Evolutionary conservation across 1,284 basidiomycete genomes (phyloP).

Genomic region (Anthracocystis setariae): DNA sequence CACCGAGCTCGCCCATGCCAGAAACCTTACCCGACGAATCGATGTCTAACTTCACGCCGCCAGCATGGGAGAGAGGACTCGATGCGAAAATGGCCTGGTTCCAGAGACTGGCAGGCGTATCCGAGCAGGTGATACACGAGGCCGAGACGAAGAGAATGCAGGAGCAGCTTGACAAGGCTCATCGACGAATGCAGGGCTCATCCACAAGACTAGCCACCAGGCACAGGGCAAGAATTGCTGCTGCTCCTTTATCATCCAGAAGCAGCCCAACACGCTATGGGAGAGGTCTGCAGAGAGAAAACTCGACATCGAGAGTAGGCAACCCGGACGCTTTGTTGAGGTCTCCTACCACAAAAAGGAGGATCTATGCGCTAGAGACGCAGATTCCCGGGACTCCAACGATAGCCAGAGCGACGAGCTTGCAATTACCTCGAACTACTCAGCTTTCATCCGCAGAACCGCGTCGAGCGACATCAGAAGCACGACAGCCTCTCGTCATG

Average conservation of each 20-base stretch:
- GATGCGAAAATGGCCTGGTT: slow-evolving; percentile 15
- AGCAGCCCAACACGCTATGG: no score
- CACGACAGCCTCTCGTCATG: neutral
- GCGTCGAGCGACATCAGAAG: slow-evolving; percentile 14
- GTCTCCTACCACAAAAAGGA: slow-evolving; percentile 34
- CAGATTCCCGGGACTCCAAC: slow-evolving; percentile 11
- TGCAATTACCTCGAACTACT: slow-evolving; percentile 10
- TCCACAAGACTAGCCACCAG: neutral
- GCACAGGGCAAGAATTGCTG: no score
- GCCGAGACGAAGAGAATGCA: slow-evolving; percentile 15
- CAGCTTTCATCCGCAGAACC: neutral
- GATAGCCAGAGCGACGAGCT: slow-evolving; percentile 5
- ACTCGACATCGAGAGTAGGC: neutral
- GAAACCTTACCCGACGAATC: slow-evolving; percentile 33
- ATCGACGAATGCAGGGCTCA: slow-evolving; percentile 19
- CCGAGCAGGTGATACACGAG: slow-evolving; percentile 9
- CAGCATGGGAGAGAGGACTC: slow-evolving; percentile 20
- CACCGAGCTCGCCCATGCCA: slow-evolving; percentile 15
- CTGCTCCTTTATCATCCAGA: no score
- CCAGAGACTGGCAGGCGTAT: slow-evolving; percentile 33
- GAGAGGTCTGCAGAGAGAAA: neutral
- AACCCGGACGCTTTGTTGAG: slow-evolving; percentile 7
- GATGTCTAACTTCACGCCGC: slow-evolving; percentile 39
- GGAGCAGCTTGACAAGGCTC: slow-evolving; percentile 25
- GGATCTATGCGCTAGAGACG: slow-evolving; percentile 47